Evolutionary conservation across 495 filamentous ascomycete species (phyloP).

Genomic region (Talaromyces wortmannii): DNA sequence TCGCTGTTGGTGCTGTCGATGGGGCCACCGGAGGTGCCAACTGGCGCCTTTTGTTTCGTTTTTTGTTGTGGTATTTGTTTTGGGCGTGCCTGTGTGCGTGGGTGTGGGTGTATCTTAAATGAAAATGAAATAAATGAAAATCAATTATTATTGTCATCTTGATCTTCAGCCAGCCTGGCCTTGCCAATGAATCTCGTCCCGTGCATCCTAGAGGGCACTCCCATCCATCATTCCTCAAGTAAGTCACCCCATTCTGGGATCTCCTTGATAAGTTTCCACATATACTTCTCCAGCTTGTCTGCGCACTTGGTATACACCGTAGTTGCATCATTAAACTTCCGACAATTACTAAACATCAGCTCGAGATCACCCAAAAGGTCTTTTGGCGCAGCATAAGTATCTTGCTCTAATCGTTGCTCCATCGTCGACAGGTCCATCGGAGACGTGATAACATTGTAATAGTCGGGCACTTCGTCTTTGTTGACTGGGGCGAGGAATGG

Average conservation of each 20-base stretch:
- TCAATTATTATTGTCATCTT: no score
- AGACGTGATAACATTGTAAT: conserved; percentile 95
- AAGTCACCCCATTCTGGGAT: conserved; percentile 75
- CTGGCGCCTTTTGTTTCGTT: no score
- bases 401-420: conserved; percentile 90
- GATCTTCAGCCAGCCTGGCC: no score
- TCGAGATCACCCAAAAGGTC: conserved; percentile 89
- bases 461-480: conserved; percentile 89
- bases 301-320: conserved; percentile 94
- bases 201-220: neutral
- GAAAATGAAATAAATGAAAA: no score
- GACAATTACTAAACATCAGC: conserved; percentile 91
- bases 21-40: no score
- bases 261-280: conserved; percentile 87
- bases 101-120: no score
- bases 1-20: no score
- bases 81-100: no score
- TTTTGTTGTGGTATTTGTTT: no score
- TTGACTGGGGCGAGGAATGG: conserved; percentile 93
- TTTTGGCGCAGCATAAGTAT: conserved; percentile 82
- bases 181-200: no score
- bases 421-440: conserved; percentile 96
- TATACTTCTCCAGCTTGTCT: conserved; percentile 91
- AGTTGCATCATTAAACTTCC: conserved; percentile 90
- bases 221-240: neutral